Evolutionary conservation across 305 asterid genomes (phyloP), one percentile per base, ranked within the genome.

Genomic region (Ilex paraguariensis): DNA sequence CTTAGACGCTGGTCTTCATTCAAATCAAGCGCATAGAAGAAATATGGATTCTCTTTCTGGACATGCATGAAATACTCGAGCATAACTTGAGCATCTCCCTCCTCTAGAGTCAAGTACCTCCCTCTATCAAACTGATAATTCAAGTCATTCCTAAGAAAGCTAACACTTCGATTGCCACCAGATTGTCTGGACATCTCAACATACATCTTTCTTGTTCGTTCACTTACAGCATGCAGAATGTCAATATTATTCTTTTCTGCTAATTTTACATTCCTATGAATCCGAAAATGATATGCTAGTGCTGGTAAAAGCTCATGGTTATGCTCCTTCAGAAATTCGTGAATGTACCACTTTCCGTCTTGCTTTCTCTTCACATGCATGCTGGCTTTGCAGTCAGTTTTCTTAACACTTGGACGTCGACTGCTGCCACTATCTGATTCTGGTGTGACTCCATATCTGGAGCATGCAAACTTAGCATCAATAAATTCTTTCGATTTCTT

Each of bases 271-370:
- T 87, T 87, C 84, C 84, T 85, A 71, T 87, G 95, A 21, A 92
- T 87, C 59, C 93, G 92, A 64, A 84, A 92, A 73, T 92, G 98
- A 64, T 92, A 92, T 0, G 97, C 98, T 64, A 92, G 75, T 54
- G 98, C 98, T 42, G 97, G 98, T 70, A 92, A 75, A 66, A 92
- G 97, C 78, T 90, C 98, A 31, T 91, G 98, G 78, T 91, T 91
- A 75, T 91, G 98, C 49, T 84, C 95, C 81, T 87, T 91, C 63
- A 88, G 49, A 62, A 91, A 83, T 70, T 88, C 96, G 63, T 91
- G 96, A 69, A 91, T 74, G 59, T 82, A 84, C 98, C 98, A 91
- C 66, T 91, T 91, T 50, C 98, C 96, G 46, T 83, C 98, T 66
- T 85, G 73, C 58, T 78, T 86, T 75, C 90, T 86, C 82, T 91